These are phyloP conservation scores for Rehmannia glutinosa DNA, from an alignment of 257 asterid species.

Conservation along the genomic window DNA sequence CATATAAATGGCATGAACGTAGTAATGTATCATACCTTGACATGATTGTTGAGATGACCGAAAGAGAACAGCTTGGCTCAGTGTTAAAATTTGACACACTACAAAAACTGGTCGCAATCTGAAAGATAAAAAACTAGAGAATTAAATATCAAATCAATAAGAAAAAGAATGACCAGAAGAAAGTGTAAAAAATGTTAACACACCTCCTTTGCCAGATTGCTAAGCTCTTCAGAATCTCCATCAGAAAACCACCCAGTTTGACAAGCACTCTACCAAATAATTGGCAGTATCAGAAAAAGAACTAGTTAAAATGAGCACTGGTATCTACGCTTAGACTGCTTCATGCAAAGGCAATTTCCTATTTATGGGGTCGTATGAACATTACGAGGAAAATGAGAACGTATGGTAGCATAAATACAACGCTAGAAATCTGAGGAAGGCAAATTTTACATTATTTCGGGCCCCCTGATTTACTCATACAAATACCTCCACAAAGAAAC, in stretches of 20 bases:
- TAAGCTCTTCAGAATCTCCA: slow-evolving; percentile 59
- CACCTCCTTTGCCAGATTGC: slow-evolving; percentile 56
- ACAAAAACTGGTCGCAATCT: slow-evolving; percentile 55
- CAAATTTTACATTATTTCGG: background rate
- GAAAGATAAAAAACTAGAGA: slow-evolving; percentile 2
- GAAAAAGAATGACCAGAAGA: background rate
- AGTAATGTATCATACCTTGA: slow-evolving; percentile 52
- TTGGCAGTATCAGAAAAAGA: slow-evolving; percentile 16
- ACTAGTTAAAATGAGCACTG: background rate
- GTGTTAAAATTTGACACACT: slow-evolving; percentile 34
- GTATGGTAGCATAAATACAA: background rate
- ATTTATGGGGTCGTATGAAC: slow-evolving; percentile 8
- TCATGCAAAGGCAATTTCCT: slow-evolving; percentile 2
- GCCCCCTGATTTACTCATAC: background rate
- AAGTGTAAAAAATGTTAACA: background rate
- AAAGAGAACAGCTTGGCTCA: slow-evolving; percentile 40
- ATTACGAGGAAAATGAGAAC: slow-evolving; percentile 4
- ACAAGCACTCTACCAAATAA: slow-evolving; percentile 71
- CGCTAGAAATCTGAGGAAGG: background rate
- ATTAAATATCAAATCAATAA: slow-evolving; percentile 1
- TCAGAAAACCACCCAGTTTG: slow-evolving; percentile 68
- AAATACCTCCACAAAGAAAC: background rate
- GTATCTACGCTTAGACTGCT: slow-evolving; percentile 5
- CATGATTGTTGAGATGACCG: slow-evolving; percentile 55
- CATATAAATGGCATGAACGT: background rate